Base-by-base conservation (phyloP, 2,329 filamentous ascomycete species). In the Curvularia sp. region DNA sequence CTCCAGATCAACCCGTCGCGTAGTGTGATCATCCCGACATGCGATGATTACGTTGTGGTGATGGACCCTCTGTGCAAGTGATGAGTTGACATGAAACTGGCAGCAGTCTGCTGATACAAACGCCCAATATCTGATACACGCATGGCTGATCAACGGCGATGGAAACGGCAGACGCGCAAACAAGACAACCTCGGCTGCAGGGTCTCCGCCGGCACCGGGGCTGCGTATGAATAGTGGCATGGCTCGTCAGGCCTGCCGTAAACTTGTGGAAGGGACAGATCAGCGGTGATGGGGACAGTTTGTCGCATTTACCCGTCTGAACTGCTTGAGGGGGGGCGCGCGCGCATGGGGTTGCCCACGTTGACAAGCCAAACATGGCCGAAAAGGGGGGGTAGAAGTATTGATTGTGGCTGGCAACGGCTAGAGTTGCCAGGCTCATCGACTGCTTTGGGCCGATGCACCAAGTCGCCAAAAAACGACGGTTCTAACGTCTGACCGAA, bases 61-160 rank as follows among this genome's bases (percentile, higher is more conserved):
- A 28, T 49, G 64, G 58, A 60, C 28, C 28, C 30, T 59, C 58
- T 60, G 49, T 65, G 59, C 63, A 66, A 65, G 64, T 66, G 64
- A 66, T 66, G 58, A 67, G 66, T 70, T 47, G 61, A 71, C 62
- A 56, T 75, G 74, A 75, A 76, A 77, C 74, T 71, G 57, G 66
- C 66, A 70, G 60, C 53, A 63, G 33, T 65, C 67, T 75, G 73
- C 68, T 76, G 73, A 75, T 68, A 77, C 74, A 59, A 58, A 61
- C 51, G 49, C 61, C 58, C 57, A 30, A 60, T 64, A 66, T 74
- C 71, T 75, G 72, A 75, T 61, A 71, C 72, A 68, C 59, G 63
- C 63, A 66, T 65, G 68, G 71, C 56, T 67, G 72, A 76, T 73
- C 71, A 59, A 47, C 56, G 12, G 33, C 31, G 38, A 50, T 47